Evolutionary conservation across 2,329 filamentous ascomycete genomes (phyloP).

Genomic region (Hirsutella minnesotensis): DNA sequence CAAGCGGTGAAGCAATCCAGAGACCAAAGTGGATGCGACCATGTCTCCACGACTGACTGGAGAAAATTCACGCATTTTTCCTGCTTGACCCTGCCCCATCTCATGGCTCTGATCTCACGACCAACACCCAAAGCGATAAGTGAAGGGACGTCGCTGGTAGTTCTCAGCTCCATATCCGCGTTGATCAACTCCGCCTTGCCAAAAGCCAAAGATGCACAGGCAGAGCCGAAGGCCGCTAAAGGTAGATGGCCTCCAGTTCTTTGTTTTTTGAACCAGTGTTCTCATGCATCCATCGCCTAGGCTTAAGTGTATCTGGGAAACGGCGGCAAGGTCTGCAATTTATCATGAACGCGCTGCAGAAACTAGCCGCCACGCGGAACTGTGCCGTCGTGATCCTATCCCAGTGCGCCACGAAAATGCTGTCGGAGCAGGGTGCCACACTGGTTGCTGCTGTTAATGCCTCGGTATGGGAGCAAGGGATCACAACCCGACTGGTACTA

Average conservation of each 20-base stretch:
- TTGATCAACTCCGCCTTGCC: conserved; percentile 70
- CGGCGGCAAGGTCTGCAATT: conserved; percentile 43
- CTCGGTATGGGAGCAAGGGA: conserved; percentile 66
- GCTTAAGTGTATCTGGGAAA: conserved; percentile 25
- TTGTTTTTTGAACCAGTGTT: background rate
- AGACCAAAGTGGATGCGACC: conserved; percentile 2
- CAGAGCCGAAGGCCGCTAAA: conserved; percentile 24
- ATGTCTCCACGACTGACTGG: conserved; percentile 11
- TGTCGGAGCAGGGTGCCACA: conserved; percentile 51
- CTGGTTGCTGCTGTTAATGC: conserved; percentile 66
- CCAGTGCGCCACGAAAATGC: conserved; percentile 74
- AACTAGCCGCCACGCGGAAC: conserved; percentile 60
- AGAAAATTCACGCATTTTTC: conserved; percentile 34
- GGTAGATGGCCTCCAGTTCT: conserved; percentile 14
- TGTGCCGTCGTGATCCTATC: conserved; percentile 66
- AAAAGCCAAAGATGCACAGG: conserved; percentile 33
- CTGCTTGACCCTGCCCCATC: conserved; percentile 53
- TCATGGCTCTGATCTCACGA: conserved; percentile 61
- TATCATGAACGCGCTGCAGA: conserved; percentile 60
- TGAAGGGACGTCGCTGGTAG: conserved; percentile 49
- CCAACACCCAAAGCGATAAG: conserved; percentile 55
- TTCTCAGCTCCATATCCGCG: conserved; percentile 69
- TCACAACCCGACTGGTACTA: conserved; percentile 62
- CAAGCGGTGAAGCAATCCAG: conserved; percentile 8
- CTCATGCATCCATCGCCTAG: conserved; percentile 13